Evolutionary conservation across 2,329 filamentous ascomycete genomes (phyloP).

Genomic region (Tolypocladium paradoxum): DNA sequence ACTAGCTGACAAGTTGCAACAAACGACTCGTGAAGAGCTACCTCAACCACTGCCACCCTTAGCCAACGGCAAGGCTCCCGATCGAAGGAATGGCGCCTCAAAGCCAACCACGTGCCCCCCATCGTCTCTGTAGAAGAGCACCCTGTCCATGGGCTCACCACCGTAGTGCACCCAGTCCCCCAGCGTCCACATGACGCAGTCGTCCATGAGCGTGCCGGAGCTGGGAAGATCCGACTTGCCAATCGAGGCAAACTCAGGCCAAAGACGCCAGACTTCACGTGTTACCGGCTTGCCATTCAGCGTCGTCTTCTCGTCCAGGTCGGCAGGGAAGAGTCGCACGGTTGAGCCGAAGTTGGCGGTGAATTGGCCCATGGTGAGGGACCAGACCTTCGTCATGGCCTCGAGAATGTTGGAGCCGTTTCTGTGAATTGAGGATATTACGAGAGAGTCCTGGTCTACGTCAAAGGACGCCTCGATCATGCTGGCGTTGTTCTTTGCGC

Average conservation of each 20-base stretch:
- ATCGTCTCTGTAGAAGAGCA: conserved; percentile 18
- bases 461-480: conserved; percentile 8
- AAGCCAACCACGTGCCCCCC: conserved; percentile 15
- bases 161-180: conserved; percentile 25
- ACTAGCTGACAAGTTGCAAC: too few relatives aligned
- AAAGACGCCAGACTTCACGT: conserved; percentile 17
- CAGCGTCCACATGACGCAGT: conserved; percentile 20
- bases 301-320: conserved; percentile 5
- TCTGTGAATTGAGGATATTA: conserved; percentile 11
- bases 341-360: conserved; percentile 7
- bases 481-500: neutral
- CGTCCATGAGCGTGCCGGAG: conserved; percentile 7
- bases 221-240: conserved; percentile 18
- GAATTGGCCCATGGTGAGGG: conserved; percentile 12
- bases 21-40: too few relatives aligned
- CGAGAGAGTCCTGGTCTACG: conserved; percentile 14
- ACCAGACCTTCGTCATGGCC: conserved; percentile 12
- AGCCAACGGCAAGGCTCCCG: conserved; percentile 10
- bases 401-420: conserved; percentile 11
- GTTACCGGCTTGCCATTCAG: conserved; percentile 6
- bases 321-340: conserved; percentile 15
- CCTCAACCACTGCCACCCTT: neutral
- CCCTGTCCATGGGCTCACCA: conserved; percentile 19
- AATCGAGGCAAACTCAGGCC: conserved; percentile 10
- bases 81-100: conserved; percentile 22